Evolutionary conservation across 768 basidiomycete species (phyloP), one percentile per base, ranked within the genome.

Genomic region (Suillus decipiens): DNA sequence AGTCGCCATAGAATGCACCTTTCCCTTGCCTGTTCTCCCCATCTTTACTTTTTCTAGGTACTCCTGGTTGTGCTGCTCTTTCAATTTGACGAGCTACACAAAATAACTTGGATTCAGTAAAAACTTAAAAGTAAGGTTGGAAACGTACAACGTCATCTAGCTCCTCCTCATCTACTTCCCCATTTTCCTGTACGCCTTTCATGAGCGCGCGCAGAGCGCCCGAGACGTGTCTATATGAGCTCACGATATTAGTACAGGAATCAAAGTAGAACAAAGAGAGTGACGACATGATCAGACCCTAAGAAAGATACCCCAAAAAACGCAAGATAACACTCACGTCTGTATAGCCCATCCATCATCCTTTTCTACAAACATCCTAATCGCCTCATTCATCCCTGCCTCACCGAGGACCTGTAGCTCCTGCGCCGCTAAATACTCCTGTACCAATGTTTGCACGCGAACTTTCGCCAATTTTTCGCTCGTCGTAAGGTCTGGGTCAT

Each of bases 281-380:
- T 28, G 15, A 57, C 2, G 17, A 28, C 11, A 41, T n/a, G 24
- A 39, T 36, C 4, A 58, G 0, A 19, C 39, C 60, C 24, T 31
- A 39, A 36, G 33, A 43, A 47, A 33, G 33, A 39, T 36, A 17
- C 2, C 9, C 9, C 3, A 9, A 17, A 31, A 31, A 43, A 47
- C 6, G 47, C 36, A 3, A 37, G 19, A 6, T 39, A n/a, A 15
- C 5, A 84, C 90, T 67, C 67, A 95, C 95, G 80, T 84, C 67
- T 88, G 85, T 71, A 99, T 96, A 10, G 96, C 94, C 79, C 95
- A 92, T 34, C 86, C 88, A 74, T 97, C 95, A 71, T 98, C 96
- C 81, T 99, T 99, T 75, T 98, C 96, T 63, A 99, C 96, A 76
- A 92, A 99, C 76, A 89, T 83, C 79, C 93, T 89, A 59, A 99